These are phyloP conservation scores for Paramecium biaurelia DNA, from an alignment of 73 alveolate genomes.

Conservation along the genomic window DNA sequence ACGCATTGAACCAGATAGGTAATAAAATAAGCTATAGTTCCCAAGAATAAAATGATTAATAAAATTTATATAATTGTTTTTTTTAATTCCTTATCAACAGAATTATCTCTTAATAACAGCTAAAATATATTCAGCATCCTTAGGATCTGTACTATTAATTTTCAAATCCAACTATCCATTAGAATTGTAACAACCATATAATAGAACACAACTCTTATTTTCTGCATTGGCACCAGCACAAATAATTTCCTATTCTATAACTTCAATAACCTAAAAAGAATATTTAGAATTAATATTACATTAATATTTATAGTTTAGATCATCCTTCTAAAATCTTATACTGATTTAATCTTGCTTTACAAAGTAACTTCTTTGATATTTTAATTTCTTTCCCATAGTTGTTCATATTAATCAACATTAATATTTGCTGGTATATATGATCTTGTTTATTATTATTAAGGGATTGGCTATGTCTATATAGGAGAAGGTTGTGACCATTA, in stretches of 20 bases:
- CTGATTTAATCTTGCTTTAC: slow-evolving; percentile 23
- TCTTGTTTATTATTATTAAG: background rate
- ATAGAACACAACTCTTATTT: slow-evolving; percentile 27
- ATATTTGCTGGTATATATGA: slow-evolving; percentile 45
- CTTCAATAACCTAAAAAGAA: slow-evolving; percentile 33
- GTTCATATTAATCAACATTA: slow-evolving; percentile 48
- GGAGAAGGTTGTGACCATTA: background rate
- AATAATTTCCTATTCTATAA: slow-evolving; percentile 44
- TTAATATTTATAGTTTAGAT: background rate
- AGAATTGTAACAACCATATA: slow-evolving; percentile 43
- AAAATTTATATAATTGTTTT: background rate
- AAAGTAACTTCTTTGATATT: slow-evolving; percentile 15
- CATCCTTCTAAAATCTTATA: slow-evolving; percentile 54
- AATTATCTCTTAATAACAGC: background rate
- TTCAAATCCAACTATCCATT: slow-evolving; percentile 29
- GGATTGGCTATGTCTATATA: background rate
- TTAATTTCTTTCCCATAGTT: slow-evolving; percentile 38
- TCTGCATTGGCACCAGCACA: slow-evolving; percentile 60
- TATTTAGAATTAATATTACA: background rate
- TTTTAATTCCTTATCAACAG: background rate
- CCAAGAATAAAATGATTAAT: slow-evolving; percentile 52
- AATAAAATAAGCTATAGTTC: background rate
- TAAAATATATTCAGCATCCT: background rate
- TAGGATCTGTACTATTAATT: slow-evolving; percentile 25
- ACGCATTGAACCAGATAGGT: background rate